Percentiles rank a stretch among this genome's conserved stretches.
Conservation (phyloP, 345 rosid genomes). For the Lepidium didymum region DNA sequence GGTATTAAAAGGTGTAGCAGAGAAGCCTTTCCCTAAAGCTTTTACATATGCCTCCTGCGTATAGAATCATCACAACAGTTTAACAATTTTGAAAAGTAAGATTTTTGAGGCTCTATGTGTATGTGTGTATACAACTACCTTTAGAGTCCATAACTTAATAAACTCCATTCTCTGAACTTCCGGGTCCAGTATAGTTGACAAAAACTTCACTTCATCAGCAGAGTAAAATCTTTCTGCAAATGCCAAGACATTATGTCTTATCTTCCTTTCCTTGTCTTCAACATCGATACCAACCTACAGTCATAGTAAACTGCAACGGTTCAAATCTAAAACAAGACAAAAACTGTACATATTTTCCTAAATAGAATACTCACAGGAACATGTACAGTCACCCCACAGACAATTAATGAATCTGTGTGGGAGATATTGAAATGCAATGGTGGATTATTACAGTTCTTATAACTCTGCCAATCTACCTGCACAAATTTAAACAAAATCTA, state of each 20-base stretch:
- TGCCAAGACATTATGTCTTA: constrained; percentile 45
- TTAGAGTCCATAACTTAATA: constrained; percentile 82
- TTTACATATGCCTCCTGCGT: constrained; percentile 83
- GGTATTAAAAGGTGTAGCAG: constrained; percentile 72
- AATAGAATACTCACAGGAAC: constrained; percentile 38
- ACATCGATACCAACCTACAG: constrained; percentile 82
- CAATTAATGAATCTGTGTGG: constrained; percentile 73
- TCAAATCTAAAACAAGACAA: constrained; percentile 1
- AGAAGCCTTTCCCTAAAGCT: constrained; percentile 77
- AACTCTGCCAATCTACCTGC: constrained; percentile 61
- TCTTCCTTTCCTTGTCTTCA: constrained; percentile 64
- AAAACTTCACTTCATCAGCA: constrained; percentile 42
- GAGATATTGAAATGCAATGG: constrained; percentile 78
- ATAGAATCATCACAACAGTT: constrained; percentile 3
- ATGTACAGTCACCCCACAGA: constrained; percentile 66
- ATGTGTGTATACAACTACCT: constrained; percentile 32
- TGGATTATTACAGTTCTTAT: constrained; percentile 18
- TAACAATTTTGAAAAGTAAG: not conserved
- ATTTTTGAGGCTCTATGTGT: not conserved
- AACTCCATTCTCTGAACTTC: constrained; percentile 59
- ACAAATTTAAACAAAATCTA: not conserved
- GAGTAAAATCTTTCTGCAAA: constrained; percentile 61
- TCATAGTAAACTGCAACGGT: not conserved
- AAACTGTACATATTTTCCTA: not conserved
- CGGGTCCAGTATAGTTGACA: constrained; percentile 51